Base-by-base conservation (phyloP, 495 filamentous ascomycete species). In the Aspergillus olivimuriae region DNA sequence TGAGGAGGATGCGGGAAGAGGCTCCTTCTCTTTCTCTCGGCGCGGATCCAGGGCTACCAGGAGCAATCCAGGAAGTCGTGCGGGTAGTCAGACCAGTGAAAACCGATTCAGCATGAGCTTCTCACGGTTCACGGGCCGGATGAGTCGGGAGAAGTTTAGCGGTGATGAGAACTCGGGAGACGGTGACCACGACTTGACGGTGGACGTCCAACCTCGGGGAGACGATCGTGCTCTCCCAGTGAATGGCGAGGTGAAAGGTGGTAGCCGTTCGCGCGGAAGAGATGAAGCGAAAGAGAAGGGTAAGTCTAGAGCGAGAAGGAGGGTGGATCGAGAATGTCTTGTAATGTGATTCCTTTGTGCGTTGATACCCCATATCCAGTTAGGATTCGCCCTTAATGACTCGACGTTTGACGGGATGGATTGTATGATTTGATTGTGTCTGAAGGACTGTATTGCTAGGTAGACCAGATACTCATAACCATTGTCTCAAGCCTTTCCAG, bases 291-390 rank as follows among this genome's bases (percentile, higher is more conserved):
- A 39, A 15, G 26, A 34, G 28, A 61, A 56, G 35, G 55, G 56
- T 11, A 70, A 66, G 43, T 69, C 68, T 51, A 77, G 66, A 46
- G 69, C 47, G 57, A 68, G 49, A 62, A 57, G 46, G 23, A 72
- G 63, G 35, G 77, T 80, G 6, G 87, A 94, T 41, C 69, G 86
- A 36, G 86, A 91, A 57, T 94, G 87, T 65, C 50, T 65, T 26
- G 34, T 54, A 7, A 57, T 57, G 53, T 53, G 48, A 54, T 38
- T 38, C 0, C 28, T 11, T 28, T 45, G 44, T 35, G 7, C 23
- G 16, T 26, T 37, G 34, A 48, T 39, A 48, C 38, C 39, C 33
- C n/a, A n/a, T n/a, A n/a, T n/a, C n/a, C n/a, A n/a, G n/a, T n/a
- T n/a, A n/a, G n/a, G n/a, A n/a, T 28, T 28, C 24, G 24, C 11